Evolutionary conservation across 2,329 filamentous ascomycete genomes (phyloP).

Genomic region (Colletotrichum sp.): DNA sequence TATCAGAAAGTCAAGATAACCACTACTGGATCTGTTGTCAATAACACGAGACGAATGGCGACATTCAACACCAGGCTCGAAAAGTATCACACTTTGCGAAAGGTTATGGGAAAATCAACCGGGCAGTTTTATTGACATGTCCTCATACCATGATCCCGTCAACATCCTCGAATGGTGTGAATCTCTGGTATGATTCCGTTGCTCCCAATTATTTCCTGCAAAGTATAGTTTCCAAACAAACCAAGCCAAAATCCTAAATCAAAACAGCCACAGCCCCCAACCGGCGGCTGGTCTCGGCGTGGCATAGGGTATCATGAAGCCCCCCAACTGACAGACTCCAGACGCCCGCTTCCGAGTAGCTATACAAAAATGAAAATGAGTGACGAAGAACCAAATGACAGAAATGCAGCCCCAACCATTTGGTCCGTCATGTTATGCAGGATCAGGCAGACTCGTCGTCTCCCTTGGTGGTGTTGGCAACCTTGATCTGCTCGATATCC

Average conservation of each 20-base stretch:
- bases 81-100: background rate
- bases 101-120: background rate
- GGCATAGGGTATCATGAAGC: conserved; percentile 2
- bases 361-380: background rate
- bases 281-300: background rate
- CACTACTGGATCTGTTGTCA: background rate
- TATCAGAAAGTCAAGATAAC: background rate
- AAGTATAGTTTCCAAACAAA: background rate
- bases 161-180: fast-evolving
- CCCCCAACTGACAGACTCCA: conserved; percentile 12
- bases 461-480: background rate
- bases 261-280: conserved; percentile 3
- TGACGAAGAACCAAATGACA: background rate
- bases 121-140: background rate
- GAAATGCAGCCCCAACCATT: background rate
- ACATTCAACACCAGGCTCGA: background rate
- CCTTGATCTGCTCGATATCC: conserved; percentile 1
- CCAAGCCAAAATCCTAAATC: background rate
- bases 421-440: background rate
- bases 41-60: background rate
- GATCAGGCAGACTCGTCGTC: background rate
- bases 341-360: conserved; percentile 7
- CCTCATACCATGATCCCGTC: background rate
- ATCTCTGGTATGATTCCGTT: background rate
- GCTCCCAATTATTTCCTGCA: background rate